These are phyloP conservation scores for Aspergillus ibericus DNA, from an alignment of 2,329 filamentous ascomycete species.

Conservation along the genomic window DNA sequence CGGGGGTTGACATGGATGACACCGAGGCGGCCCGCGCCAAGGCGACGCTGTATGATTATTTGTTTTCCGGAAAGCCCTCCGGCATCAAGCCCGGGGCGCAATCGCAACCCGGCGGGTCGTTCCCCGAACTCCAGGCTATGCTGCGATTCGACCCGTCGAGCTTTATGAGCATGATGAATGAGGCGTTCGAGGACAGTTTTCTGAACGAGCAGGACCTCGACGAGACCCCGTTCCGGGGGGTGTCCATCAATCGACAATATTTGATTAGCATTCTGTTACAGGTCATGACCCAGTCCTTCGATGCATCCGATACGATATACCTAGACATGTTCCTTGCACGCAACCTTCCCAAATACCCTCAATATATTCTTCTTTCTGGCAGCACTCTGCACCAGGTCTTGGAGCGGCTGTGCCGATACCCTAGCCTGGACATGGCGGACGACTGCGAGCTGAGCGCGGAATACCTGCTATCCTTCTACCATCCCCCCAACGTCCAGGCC, in stretches of 20 bases:
- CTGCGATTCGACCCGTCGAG: conserved; percentile 86
- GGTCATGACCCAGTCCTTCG: conserved; percentile 79
- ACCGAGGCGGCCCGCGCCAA: conserved; percentile 75
- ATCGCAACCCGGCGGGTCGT: conserved; percentile 67
- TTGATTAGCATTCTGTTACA: conserved; percentile 87
- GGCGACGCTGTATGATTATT: conserved; percentile 84
- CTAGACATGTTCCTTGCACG: conserved; percentile 98
- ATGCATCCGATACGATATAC: conserved; percentile 81
- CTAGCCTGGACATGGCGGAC: conserved; percentile 75
- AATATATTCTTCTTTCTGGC: conserved; percentile 88
- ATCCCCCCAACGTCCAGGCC: conserved; percentile 75
- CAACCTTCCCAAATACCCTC: conserved; percentile 93
- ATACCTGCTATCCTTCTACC: conserved; percentile 90
- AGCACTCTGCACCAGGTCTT: conserved; percentile 80
- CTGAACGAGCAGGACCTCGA: conserved; percentile 74
- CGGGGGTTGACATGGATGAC: conserved; percentile 72
- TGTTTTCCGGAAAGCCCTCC: conserved; percentile 74
- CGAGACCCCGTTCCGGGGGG: conserved; percentile 54
- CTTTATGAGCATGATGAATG: conserved; percentile 92
- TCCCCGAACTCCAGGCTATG: conserved; percentile 80
- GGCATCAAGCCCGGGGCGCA: conserved; percentile 11
- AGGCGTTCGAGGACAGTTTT: conserved; percentile 94
- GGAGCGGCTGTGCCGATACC: conserved; percentile 79
- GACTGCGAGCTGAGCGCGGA: conserved; percentile 97
- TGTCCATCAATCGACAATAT: conserved; percentile 85